A percentile compares a stretch with the other conserved stretches of the same genome.
phyloP scores from a whole-genome alignment of 2,329 filamentous ascomycete species.

The Phialemonium atrogriseum region DNA sequence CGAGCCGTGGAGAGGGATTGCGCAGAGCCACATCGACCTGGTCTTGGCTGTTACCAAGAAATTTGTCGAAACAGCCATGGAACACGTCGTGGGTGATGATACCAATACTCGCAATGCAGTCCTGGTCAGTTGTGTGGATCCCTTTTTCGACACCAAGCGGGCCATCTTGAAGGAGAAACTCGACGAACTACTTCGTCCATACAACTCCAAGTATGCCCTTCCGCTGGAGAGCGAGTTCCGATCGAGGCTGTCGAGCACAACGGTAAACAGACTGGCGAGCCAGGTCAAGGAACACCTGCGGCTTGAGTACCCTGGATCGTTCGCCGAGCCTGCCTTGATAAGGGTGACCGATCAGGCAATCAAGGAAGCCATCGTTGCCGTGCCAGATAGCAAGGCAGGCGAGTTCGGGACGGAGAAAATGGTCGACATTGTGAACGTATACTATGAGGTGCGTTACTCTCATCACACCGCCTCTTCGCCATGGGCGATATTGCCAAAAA shows the following conservation, averaged over 20 bases:
- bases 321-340: neutral
- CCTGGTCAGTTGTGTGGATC: slow-evolving; percentile 10
- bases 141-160: slow-evolving; percentile 16
- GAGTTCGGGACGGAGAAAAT: slow-evolving; percentile 28
- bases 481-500: too few species aligned
- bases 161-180: slow-evolving; percentile 23
- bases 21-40: slow-evolving; percentile 24
- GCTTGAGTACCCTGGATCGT: too few species aligned
- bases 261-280: slow-evolving; percentile 7
- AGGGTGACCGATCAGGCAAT: slow-evolving; percentile 5
- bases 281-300: slow-evolving; percentile 2
- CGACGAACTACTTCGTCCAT: slow-evolving; percentile 29
- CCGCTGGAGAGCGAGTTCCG: slow-evolving; percentile 25
- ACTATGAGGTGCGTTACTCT: slow-evolving; percentile 7
- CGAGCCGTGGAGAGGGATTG: slow-evolving; percentile 28
- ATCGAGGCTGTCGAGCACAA: slow-evolving; percentile 6
- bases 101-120: slow-evolving; percentile 14
- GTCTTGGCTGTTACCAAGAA: slow-evolving; percentile 19
- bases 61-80: slow-evolving; percentile 28
- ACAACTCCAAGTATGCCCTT: slow-evolving; percentile 21
- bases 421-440: slow-evolving; percentile 21
- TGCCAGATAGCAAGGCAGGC: slow-evolving; percentile 9
- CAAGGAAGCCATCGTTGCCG: slow-evolving; percentile 3
- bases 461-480: too few species aligned
- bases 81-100: slow-evolving; percentile 21